These are phyloP conservation scores for Passalora sequoiae DNA, from an alignment of 2,329 filamentous ascomycete genomes.

Conservation along the genomic window DNA sequence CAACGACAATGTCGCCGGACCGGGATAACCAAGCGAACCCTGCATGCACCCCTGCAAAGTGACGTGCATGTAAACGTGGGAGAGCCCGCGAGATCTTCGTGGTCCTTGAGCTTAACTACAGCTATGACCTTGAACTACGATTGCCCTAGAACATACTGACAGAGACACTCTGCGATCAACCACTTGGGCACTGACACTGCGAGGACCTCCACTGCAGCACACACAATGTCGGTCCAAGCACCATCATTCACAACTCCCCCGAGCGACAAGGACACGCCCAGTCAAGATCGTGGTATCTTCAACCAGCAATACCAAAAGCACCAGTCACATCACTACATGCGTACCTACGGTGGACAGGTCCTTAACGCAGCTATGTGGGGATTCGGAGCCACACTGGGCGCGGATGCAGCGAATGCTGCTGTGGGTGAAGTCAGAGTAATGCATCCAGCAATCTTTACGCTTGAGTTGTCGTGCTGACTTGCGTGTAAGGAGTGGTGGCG, in stretches of 20 bases:
- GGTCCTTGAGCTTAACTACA: too few relatives aligned
- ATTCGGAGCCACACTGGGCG: constrained; percentile 28
- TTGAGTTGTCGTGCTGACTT: not conserved
- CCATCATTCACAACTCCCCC: constrained; percentile 20
- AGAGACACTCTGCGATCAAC: too few relatives aligned
- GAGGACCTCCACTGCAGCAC: too few relatives aligned
- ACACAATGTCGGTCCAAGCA: constrained; percentile 23
- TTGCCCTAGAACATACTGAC: too few relatives aligned
- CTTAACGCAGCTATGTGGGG: constrained; percentile 25
- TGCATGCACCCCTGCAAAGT: too few relatives aligned
- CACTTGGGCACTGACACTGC: too few relatives aligned
- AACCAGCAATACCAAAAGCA: constrained; percentile 27
- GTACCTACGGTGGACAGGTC: constrained; percentile 30
- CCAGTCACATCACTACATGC: constrained; percentile 28
- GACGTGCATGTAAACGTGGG: too few relatives aligned
- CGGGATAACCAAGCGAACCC: too few relatives aligned
- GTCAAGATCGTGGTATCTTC: constrained; percentile 27
- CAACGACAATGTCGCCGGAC: too few relatives aligned
- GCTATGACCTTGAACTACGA: too few relatives aligned
- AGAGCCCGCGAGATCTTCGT: too few relatives aligned
- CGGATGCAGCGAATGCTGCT: constrained; percentile 28
- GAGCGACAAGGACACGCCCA: constrained; percentile 26
- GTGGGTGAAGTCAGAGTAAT: constrained; percentile 29
- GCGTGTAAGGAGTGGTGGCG: constrained; percentile 8
- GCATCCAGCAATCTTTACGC: not conserved